phyloP scores from a whole-genome alignment of 768 basidiomycete genomes.

The Mycena alexandri region DNA sequence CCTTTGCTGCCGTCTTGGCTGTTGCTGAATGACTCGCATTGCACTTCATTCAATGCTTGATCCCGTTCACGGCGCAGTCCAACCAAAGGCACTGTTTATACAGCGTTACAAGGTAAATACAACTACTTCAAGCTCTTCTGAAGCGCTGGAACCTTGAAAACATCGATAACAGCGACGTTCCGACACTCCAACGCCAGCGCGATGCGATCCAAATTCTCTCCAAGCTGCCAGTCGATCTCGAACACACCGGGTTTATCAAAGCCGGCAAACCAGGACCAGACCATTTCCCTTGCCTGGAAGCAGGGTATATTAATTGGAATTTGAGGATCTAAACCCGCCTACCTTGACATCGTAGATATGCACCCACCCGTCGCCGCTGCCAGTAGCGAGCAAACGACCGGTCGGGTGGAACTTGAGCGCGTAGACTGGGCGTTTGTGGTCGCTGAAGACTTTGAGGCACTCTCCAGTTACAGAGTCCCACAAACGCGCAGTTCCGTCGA shows the following conservation, averaged over 20 bases:
- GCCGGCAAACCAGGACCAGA: constrained; percentile 76
- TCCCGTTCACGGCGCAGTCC: too few relatives aligned
- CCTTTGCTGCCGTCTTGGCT: too few relatives aligned
- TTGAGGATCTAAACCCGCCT: constrained; percentile 21
- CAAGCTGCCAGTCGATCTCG: constrained; percentile 80
- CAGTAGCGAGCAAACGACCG: constrained; percentile 79
- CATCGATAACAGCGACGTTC: constrained; percentile 77
- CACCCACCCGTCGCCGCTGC: constrained; percentile 83
- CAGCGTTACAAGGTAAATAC: too few relatives aligned
- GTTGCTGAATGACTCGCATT: too few relatives aligned
- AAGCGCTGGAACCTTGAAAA: constrained; percentile 59
- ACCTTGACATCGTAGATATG: constrained; percentile 80
- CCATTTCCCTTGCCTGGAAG: constrained; percentile 58
- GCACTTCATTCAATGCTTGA: too few relatives aligned
- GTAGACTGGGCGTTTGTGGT: constrained; percentile 81
- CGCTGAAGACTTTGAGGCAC: constrained; percentile 77
- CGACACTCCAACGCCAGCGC: constrained; percentile 78
- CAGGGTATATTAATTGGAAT: constrained; percentile 21
- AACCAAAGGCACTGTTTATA: too few relatives aligned
- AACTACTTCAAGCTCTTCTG: constrained; percentile 14
- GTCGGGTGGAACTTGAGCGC: constrained; percentile 82
- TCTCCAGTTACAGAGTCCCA: constrained; percentile 87
- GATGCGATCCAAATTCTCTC: constrained; percentile 67
- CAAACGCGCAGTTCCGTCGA: constrained; percentile 82
- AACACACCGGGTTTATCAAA: constrained; percentile 74